phyloP scores from a whole-genome alignment of 345 rosid species.

The Eucalyptus marginata region DNA sequence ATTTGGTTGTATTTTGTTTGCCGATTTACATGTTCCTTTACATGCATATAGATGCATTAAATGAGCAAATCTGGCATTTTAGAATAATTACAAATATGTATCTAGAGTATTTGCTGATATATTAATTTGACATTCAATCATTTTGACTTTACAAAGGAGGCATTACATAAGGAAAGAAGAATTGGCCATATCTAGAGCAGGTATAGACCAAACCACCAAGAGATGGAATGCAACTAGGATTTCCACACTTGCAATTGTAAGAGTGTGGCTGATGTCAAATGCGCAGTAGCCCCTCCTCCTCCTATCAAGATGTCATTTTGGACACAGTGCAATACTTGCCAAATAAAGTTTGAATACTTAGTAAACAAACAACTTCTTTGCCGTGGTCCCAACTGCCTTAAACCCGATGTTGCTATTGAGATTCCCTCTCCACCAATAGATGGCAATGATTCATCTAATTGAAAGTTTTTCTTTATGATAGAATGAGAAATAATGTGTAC shows the following conservation, averaged over 20 bases:
- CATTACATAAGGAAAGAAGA: background rate
- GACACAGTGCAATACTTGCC: conserved; percentile 13
- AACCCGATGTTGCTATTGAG: conserved; percentile 17
- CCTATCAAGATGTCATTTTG: conserved; percentile 18
- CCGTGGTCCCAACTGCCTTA: background rate
- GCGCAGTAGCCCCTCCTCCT: background rate
- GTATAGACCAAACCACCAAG: background rate
- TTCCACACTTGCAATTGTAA: background rate
- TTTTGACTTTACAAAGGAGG: background rate
- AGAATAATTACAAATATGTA: background rate
- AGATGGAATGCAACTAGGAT: background rate
- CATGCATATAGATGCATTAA: background rate
- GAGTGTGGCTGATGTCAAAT: background rate
- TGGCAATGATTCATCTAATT: background rate
- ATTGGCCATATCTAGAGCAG: background rate
- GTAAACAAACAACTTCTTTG: conserved; percentile 14
- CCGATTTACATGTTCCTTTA: background rate
- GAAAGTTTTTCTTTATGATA: background rate
- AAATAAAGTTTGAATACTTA: conserved; percentile 19
- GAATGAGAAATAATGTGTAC: background rate
- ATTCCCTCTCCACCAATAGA: conserved; percentile 11
- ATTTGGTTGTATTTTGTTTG: background rate
- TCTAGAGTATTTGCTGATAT: background rate
- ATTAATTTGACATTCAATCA: background rate
- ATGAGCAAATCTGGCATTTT: background rate